Evolutionary conservation across 2,329 filamentous ascomycete genomes (phyloP), one percentile per base, ranked within the genome.

Genomic region (Thyridium curvatum): DNA sequence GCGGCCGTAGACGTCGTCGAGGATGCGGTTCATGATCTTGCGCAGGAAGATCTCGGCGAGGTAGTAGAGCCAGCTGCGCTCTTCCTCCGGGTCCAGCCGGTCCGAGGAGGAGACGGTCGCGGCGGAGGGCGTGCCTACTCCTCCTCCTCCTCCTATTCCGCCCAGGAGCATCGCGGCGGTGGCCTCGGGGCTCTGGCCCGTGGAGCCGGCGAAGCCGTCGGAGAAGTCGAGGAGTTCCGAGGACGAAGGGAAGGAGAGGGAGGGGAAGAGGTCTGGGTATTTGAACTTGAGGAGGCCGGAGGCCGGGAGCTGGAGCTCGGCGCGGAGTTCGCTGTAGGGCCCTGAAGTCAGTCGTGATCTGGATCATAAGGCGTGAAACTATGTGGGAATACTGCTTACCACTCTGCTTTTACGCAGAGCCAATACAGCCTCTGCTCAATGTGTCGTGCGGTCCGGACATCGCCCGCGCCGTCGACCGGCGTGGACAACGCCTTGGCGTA

Each of bases 41-140:
- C 38, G 38, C 6, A 40, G 29, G 18, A 34, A 17, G 12, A 40
- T 9, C 28, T 40, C 38, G 26, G 38, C 21, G 3, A 40, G 30
- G 15, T 40, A 40, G 30, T 40, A 40, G 33, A 16, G n/a, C 38
- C 38, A 40, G 28, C n/a, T 40, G 16, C 28, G 9, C n/a, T 40
- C 38, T 13, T 26, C 29, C 26, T 40, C 29, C 14, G 29, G 33
- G 12, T 35, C 18, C 32, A 26, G 21, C 21, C 21, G 6, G 10
- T 10, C 21, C 21, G 6, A 6, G 6, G 21, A 26, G 21, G 21
- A 26, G 21, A 10, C 21, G 21, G n/a, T n/a, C n/a, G n/a, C n/a
- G n/a, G n/a, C n/a, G n/a, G n/a, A n/a, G n/a, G n/a, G n/a, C n/a
- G n/a, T n/a, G n/a, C n/a, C n/a, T n/a, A n/a, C n/a, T n/a, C n/a